Evolutionary conservation across 768 basidiomycete species (phyloP).

Genomic region (Melanogaster broomeanus): DNA sequence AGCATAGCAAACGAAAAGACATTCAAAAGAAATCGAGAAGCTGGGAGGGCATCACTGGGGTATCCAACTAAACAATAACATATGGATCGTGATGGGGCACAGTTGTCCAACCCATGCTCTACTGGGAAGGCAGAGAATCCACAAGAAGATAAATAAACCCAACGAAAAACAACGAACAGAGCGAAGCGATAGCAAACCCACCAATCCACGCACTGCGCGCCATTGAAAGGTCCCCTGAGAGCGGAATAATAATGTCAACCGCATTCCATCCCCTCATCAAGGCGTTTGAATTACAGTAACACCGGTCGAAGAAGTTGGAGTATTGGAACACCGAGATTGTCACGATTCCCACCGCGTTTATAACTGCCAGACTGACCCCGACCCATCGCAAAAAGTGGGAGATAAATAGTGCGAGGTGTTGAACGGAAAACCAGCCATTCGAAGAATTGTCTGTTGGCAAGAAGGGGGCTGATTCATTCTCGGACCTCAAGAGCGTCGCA

Average conservation of each 20-base stretch:
- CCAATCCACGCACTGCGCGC: constrained; percentile 40
- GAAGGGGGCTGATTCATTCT: not conserved
- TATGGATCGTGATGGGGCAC: no score
- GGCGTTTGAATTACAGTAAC: constrained; percentile 33
- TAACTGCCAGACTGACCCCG: constrained; percentile 28
- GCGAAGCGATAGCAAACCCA: constrained; percentile 31
- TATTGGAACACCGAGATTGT: constrained; percentile 32
- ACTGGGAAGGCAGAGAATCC: constrained; percentile 20
- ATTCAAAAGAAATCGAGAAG: no score
- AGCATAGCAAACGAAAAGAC: no score
- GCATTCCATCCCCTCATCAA: constrained; percentile 18
- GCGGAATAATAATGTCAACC: constrained; percentile 29
- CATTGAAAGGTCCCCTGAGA: constrained; percentile 17
- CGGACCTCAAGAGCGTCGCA: no score
- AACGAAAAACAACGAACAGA: constrained; percentile 25
- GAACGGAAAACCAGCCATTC: no score
- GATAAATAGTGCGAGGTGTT: not conserved
- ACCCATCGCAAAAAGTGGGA: constrained; percentile 25
- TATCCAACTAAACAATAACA: no score
- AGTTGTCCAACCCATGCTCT: no score
- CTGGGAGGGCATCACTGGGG: no score
- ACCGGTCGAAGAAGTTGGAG: constrained; percentile 23
- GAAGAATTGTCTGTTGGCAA: not conserved
- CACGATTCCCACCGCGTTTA: constrained; percentile 30
- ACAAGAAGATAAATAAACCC: constrained; percentile 29